Evolutionary conservation across 164 flowering plant species (phyloP).

Genomic region (Buxus sempervirens): DNA sequence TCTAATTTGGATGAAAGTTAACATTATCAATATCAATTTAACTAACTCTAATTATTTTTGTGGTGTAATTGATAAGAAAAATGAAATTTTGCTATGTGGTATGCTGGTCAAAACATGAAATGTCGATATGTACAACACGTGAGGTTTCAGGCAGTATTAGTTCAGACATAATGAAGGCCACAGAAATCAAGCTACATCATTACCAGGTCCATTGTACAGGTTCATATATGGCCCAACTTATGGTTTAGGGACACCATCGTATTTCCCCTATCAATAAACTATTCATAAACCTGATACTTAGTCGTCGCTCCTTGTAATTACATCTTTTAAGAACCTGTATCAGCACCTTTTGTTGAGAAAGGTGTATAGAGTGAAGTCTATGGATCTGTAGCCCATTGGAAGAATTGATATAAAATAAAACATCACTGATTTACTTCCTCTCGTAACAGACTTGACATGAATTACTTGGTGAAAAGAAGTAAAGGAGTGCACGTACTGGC

Average conservation of each 20-base stretch:
- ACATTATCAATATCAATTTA: neutral
- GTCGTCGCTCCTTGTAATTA: too few relatives aligned
- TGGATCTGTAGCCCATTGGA: too few relatives aligned
- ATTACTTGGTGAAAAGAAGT: neutral
- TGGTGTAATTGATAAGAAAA: neutral
- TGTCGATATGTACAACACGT: too few relatives aligned
- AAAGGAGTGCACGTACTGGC: conserved; percentile 45
- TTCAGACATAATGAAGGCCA: neutral
- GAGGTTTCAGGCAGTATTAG: neutral
- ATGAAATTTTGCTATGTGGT: too few relatives aligned
- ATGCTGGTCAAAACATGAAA: too few relatives aligned
- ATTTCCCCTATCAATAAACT: neutral
- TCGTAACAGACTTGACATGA: neutral
- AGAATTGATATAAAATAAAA: too few relatives aligned
- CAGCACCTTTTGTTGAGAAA: too few relatives aligned
- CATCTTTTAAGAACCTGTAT: too few relatives aligned
- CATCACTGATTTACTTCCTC: too few relatives aligned
- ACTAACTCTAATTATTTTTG: neutral
- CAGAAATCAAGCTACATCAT: neutral
- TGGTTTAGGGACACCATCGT: neutral
- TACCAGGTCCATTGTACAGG: neutral
- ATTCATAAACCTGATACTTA: too few relatives aligned
- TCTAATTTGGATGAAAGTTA: too few relatives aligned
- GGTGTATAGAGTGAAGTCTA: too few relatives aligned
- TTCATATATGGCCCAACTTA: neutral